Evolutionary conservation across 148 eudicot species (phyloP).

Genomic region (Tetragonia tetragonoides): DNA sequence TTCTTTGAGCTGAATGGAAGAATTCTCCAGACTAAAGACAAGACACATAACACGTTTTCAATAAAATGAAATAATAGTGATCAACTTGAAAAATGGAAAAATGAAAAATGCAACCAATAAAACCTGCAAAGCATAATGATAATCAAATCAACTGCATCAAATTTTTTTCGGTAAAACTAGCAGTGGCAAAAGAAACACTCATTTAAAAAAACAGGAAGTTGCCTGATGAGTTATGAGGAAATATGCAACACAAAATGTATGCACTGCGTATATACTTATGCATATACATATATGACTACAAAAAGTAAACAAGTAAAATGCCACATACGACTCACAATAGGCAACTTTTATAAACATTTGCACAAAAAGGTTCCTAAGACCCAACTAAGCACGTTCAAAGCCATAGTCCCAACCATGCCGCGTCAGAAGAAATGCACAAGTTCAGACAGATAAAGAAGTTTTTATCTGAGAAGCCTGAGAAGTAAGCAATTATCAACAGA

Average conservation of each 20-base stretch:
- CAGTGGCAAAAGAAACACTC: not conserved
- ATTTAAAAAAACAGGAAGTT: not conserved
- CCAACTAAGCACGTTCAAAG: not conserved
- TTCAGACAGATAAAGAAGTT: not conserved
- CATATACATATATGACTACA: not conserved
- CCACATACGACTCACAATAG: not conserved
- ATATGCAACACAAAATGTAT: not conserved
- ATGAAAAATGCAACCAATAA: not conserved
- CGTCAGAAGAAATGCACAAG: not conserved
- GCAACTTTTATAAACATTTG: not conserved
- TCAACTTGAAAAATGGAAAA: not conserved
- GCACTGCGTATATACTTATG: not conserved
- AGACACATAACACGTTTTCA: not conserved
- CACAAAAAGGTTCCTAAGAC: not conserved
- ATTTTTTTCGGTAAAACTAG: not conserved
- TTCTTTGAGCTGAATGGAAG: conserved; percentile 67
- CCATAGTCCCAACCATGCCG: too few relatives aligned
- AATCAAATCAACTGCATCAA: not conserved
- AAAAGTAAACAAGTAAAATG: not conserved
- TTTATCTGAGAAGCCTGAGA: not conserved
- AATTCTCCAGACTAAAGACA: conserved; percentile 76
- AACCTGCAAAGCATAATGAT: not conserved
- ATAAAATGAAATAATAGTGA: not conserved
- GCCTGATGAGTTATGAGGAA: not conserved
- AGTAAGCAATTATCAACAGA: not conserved